phyloP scores from a whole-genome alignment of 2,329 filamentous ascomycete species.

The Plenodomus biglobosus region DNA sequence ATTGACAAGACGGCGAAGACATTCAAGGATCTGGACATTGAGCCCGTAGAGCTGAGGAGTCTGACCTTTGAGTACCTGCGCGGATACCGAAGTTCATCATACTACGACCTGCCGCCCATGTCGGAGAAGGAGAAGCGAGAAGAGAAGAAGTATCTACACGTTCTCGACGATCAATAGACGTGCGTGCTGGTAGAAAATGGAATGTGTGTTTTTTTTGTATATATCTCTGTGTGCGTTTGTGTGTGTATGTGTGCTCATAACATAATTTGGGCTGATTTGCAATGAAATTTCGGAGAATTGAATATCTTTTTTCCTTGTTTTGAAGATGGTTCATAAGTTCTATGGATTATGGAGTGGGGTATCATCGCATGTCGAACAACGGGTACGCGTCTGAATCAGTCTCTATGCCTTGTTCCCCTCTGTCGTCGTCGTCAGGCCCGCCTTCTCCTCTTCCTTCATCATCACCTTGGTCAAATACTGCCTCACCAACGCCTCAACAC shows the following conservation, averaged over 20 bases:
- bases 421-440: no score
- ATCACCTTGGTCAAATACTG: slow-evolving; percentile 36
- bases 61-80: slow-evolving; percentile 94
- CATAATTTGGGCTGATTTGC: slow-evolving; percentile 14
- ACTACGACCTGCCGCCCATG: slow-evolving; percentile 90
- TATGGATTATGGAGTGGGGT: slow-evolving; percentile 25
- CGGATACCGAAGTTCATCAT: slow-evolving; percentile 83
- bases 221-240: no score
- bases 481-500: slow-evolving; percentile 45
- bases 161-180: slow-evolving; percentile 52
- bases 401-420: not conserved
- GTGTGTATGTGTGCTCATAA: slow-evolving; percentile 33
- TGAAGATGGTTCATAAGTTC: not conserved
- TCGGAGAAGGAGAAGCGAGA: slow-evolving; percentile 93
- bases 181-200: slow-evolving; percentile 1
- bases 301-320: slow-evolving; percentile 20
- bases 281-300: slow-evolving; percentile 12
- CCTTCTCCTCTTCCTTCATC: slow-evolving; percentile 4
- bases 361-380: no score
- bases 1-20: slow-evolving; percentile 93
- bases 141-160: slow-evolving; percentile 96
- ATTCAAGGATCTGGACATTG: slow-evolving; percentile 88
- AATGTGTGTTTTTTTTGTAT: slow-evolving; percentile 20
- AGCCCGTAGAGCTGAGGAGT: slow-evolving; percentile 80
- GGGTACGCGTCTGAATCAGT: no score